These are phyloP conservation scores for Picea mariana DNA, from an alignment of 83 land plant genomes.

Conservation along the genomic window DNA sequence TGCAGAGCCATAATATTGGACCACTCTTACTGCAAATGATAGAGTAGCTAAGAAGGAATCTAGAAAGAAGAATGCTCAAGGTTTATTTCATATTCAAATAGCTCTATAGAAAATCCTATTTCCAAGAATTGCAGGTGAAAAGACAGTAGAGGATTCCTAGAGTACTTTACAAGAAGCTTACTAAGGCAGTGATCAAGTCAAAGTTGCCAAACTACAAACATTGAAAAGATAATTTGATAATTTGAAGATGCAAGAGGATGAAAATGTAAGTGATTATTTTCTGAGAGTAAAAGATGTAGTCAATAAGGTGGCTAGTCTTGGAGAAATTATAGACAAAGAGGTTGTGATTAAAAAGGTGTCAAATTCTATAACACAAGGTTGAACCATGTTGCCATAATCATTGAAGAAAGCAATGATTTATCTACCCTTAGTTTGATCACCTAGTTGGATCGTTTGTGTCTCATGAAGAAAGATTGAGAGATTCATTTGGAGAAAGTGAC, in stretches of 20 bases:
- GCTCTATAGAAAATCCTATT: neutral
- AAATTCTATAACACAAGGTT: too few species aligned
- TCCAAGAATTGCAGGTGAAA: neutral
- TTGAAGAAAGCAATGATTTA: too few species aligned
- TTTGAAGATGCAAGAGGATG: neutral
- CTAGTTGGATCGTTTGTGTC: too few species aligned
- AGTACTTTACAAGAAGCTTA: neutral
- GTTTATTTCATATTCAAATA: neutral
- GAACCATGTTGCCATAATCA: too few species aligned
- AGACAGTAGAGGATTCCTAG: neutral
- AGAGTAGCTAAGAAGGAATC: neutral
- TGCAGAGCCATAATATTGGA: too few species aligned
- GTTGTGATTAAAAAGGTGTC: too few species aligned
- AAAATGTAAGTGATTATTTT: neutral
- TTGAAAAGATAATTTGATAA: neutral
- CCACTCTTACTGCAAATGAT: neutral
- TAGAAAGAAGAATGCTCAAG: neutral
- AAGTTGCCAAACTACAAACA: neutral
- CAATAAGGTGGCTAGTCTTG: neutral
- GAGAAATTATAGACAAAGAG: neutral
- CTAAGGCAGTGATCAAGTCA: neutral
- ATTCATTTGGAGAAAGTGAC: too few species aligned
- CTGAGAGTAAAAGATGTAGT: neutral
- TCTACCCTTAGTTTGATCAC: too few species aligned
- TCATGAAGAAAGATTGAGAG: too few species aligned